These are phyloP conservation scores for Zalaria sp. DNA, from an alignment of 2,329 filamentous ascomycete species.

Conservation along the genomic window DNA sequence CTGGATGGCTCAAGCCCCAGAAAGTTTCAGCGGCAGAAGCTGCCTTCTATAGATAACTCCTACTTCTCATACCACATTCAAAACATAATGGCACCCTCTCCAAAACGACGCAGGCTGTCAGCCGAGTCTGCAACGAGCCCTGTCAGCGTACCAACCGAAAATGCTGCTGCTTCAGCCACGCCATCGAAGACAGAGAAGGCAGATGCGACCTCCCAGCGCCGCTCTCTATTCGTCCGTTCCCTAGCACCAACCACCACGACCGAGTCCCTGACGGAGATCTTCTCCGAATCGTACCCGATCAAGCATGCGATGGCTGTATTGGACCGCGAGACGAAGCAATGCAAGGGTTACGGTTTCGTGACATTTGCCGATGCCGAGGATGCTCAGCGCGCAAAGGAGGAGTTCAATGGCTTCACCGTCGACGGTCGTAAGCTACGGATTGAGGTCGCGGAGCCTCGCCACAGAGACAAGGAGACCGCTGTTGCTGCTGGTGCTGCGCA, in stretches of 20 bases:
- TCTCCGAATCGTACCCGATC: constrained; percentile 86
- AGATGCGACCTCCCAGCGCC: constrained; percentile 9
- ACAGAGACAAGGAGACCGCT: constrained; percentile 39
- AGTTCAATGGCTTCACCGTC: constrained; percentile 65
- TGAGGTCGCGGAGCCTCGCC: constrained; percentile 75
- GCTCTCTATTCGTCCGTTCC: constrained; percentile 75
- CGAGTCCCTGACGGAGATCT: constrained; percentile 72
- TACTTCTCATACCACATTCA: not conserved
- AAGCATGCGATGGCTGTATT: constrained; percentile 91
- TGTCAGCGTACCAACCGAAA: not conserved
- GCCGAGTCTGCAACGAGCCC: not conserved
- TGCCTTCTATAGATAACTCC: too few species aligned
- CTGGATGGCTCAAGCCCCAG: too few species aligned
- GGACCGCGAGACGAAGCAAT: constrained; percentile 73
- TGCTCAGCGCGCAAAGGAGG: constrained; percentile 63
- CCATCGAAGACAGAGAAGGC: constrained; percentile 1
- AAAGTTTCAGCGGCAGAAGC: too few species aligned
- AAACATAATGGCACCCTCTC: not conserved
- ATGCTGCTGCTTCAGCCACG: not conserved
- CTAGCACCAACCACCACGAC: constrained; percentile 66
- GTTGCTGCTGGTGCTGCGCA: constrained; percentile 5
- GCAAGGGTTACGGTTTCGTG: constrained; percentile 89
- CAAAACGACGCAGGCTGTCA: not conserved
- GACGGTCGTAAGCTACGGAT: constrained; percentile 72
- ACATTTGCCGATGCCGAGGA: constrained; percentile 92